phyloP scores from a whole-genome alignment of 73 alveolate species.

The Durusdinium trenchii region DNA sequence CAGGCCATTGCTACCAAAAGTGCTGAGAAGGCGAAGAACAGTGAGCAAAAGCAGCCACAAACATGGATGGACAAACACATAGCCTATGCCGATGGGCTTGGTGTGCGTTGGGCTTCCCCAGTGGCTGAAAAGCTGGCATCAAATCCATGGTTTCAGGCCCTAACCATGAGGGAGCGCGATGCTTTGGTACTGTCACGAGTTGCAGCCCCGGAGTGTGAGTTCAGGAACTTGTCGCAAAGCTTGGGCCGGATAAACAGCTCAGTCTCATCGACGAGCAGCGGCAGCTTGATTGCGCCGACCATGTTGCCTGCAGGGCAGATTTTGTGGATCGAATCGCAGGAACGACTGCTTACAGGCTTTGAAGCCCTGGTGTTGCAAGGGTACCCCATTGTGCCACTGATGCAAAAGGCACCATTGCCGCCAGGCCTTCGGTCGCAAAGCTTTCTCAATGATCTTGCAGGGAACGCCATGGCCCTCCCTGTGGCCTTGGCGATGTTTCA shows the following conservation, averaged over 20 bases:
- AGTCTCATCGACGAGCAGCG: background rate
- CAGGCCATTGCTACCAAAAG: too few relatives aligned
- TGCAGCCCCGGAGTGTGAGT: background rate
- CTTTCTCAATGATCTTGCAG: background rate
- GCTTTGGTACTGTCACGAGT: background rate
- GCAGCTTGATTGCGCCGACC: slow-evolving; percentile 33
- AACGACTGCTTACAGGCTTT: background rate
- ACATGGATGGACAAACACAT: slow-evolving; percentile 20
- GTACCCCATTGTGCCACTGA: background rate
- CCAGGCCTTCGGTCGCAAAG: background rate
- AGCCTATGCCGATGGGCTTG: slow-evolving; percentile 20
- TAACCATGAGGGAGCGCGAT: slow-evolving; percentile 13
- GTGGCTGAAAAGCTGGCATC: background rate
- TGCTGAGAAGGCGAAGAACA: too few relatives aligned
- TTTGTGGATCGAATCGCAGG: slow-evolving; percentile 7
- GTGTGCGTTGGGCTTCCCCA: slow-evolving; percentile 49
- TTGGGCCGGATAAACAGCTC: background rate
- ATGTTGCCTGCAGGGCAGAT: slow-evolving; percentile 57
- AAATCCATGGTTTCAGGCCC: background rate
- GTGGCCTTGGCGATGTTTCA: background rate
- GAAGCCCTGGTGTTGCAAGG: background rate
- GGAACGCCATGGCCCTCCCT: slow-evolving; percentile 49
- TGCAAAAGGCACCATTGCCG: background rate
- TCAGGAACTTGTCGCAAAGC: slow-evolving; percentile 48
- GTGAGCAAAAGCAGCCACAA: too few relatives aligned